These are phyloP conservation scores for Pseudogymnoascus sp. DNA, from an alignment of 2,329 filamentous ascomycete species.

Conservation along the genomic window DNA sequence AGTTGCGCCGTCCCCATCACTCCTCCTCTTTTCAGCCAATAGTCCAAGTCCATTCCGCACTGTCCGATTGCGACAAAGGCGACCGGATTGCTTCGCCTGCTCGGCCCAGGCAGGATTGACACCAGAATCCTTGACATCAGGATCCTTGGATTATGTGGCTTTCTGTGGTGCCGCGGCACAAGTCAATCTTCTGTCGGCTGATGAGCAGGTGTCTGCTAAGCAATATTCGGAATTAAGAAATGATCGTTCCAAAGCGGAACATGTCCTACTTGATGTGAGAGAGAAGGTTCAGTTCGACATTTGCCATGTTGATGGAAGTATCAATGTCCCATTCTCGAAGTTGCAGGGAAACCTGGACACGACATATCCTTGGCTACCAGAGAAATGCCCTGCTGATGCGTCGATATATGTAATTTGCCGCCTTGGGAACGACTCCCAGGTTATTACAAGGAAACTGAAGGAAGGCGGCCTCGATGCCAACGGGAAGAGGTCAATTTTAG, in stretches of 20 bases:
- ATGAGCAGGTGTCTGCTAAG: slow-evolving; percentile 59
- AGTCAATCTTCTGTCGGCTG: slow-evolving; percentile 46
- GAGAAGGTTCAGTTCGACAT: slow-evolving; percentile 80
- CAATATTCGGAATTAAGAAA: slow-evolving; percentile 41
- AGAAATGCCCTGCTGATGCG: slow-evolving; percentile 32
- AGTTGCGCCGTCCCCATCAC: slow-evolving; percentile 17
- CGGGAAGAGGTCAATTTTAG: slow-evolving; percentile 51
- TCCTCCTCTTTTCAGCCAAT: slow-evolving; percentile 46
- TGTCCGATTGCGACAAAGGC: slow-evolving; percentile 62
- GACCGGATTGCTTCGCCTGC: slow-evolving; percentile 69
- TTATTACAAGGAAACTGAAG: slow-evolving; percentile 58
- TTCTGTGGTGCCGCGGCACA: slow-evolving; percentile 66
- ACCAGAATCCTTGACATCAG: slow-evolving; percentile 50
- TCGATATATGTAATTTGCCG: slow-evolving; percentile 67
- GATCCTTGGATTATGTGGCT: slow-evolving; percentile 70
- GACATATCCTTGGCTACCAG: slow-evolving; percentile 32
- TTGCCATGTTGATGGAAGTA: slow-evolving; percentile 63
- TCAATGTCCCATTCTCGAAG: slow-evolving; percentile 64
- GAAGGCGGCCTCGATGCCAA: slow-evolving; percentile 43
- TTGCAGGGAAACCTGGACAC: slow-evolving; percentile 30
- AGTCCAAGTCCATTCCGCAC: slow-evolving; percentile 56
- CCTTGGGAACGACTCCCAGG: slow-evolving; percentile 70
- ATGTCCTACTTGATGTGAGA: slow-evolving; percentile 71
- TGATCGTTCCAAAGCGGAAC: slow-evolving; percentile 24
- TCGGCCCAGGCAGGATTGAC: slow-evolving; percentile 56